Conservation (phyloP, 768 basidiomycete species). For the Rhizopogon roseolus region DNA sequence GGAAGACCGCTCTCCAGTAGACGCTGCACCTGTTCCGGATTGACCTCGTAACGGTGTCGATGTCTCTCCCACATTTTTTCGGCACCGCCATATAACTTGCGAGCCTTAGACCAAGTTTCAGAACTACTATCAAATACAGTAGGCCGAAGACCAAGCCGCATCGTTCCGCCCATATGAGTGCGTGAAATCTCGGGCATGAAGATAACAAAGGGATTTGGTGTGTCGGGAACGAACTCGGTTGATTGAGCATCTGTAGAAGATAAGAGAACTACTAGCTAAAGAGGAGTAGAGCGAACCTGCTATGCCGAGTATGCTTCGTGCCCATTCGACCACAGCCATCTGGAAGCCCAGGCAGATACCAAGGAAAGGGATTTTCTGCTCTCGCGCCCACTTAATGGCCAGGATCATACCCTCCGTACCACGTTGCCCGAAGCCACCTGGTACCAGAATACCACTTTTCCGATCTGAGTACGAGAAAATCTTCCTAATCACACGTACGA, state of each 20-base stretch:
- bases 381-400: slow-evolving; percentile 95
- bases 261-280: slow-evolving; percentile 4
- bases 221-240: slow-evolving; percentile 64
- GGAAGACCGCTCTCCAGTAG: slow-evolving; percentile 69
- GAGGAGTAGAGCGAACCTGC: slow-evolving; percentile 38
- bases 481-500: neutral
- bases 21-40: slow-evolving; percentile 76
- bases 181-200: slow-evolving; percentile 99
- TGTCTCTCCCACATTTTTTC: slow-evolving; percentile 93
- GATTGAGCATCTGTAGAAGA: slow-evolving; percentile 69
- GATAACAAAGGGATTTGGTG: slow-evolving; percentile 72
- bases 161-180: slow-evolving; percentile 99
- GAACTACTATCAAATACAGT: slow-evolving; percentile 79
- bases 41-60: slow-evolving; percentile 94
- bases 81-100: slow-evolving; percentile 79
- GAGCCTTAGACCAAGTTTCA: slow-evolving; percentile 64
- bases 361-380: slow-evolving; percentile 91
- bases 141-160: slow-evolving; percentile 97
- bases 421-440: slow-evolving; percentile 91
- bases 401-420: slow-evolving; percentile 98
- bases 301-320: slow-evolving; percentile 74
- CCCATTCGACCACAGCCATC: slow-evolving; percentile 94
- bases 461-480: slow-evolving; percentile 5
- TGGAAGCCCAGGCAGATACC: slow-evolving; percentile 99
- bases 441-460: slow-evolving; percentile 88